These are phyloP conservation scores for Cornus controversa DNA, from an alignment of 148 eudicot genomes.

Conservation along the genomic window DNA sequence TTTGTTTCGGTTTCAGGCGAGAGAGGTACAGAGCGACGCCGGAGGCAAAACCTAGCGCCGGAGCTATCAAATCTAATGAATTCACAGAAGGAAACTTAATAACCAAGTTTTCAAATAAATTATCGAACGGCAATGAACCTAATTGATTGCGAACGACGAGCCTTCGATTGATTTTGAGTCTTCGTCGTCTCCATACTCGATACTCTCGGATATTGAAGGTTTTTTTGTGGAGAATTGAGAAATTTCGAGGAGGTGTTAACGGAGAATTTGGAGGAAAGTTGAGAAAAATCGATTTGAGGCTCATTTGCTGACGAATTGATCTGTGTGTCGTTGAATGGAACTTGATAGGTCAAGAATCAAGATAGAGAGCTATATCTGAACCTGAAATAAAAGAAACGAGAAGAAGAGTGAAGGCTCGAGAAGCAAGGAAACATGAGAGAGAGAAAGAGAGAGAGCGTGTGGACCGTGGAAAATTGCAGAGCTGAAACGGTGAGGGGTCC, in stretches of 20 bases:
- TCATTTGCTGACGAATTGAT: background rate
- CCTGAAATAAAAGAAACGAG: background rate
- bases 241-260: background rate
- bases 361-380: background rate
- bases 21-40: constrained; percentile 44
- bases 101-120: constrained; percentile 19
- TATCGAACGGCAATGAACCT: constrained; percentile 19
- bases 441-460: background rate
- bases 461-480: background rate
- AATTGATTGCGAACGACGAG: constrained; percentile 9
- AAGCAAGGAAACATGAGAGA: background rate
- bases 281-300: background rate
- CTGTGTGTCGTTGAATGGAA: background rate
- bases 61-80: constrained; percentile 37
- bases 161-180: constrained; percentile 17
- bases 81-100: constrained; percentile 35
- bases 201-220: constrained; percentile 7
- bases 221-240: background rate
- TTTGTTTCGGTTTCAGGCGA: background rate
- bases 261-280: background rate
- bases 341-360: background rate
- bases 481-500: background rate
- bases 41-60: constrained; percentile 53
- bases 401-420: background rate
- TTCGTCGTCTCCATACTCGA: constrained; percentile 27